Percentiles rank a stretch among this genome's conserved stretches.
phyloP scores from a whole-genome alignment of 1,139 yeast species.

The Magnusiomyces ingens region DNA sequence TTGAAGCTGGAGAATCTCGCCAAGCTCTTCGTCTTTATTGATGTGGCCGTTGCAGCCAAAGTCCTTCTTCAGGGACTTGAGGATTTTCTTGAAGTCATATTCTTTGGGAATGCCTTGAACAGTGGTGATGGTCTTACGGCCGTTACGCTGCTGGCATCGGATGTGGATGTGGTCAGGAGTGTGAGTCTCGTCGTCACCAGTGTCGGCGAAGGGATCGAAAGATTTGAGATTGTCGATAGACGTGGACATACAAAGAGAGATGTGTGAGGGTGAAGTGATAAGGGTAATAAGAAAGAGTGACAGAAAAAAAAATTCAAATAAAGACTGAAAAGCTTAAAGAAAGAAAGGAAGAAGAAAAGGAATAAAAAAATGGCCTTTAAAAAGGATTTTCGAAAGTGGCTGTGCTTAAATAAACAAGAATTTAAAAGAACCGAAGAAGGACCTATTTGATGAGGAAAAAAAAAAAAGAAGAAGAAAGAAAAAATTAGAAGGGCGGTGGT shows the following conservation, averaged over 20 bases:
- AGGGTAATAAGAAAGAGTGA: not conserved
- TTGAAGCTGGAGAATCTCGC: slow-evolving; percentile 95
- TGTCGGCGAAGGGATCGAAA: slow-evolving; percentile 99
- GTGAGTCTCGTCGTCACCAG: slow-evolving; percentile 98
- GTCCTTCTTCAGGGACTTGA: slow-evolving; percentile 92
- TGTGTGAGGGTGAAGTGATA: not conserved
- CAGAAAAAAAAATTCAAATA: not conserved
- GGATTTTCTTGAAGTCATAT: slow-evolving; percentile 88
- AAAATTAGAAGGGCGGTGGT: not conserved
- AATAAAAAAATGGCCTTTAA: slow-evolving; percentile 1
- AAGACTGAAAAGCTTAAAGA: not conserved
- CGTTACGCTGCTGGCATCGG: slow-evolving; percentile 99
- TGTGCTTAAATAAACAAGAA: not conserved
- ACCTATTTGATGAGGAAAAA: not conserved
- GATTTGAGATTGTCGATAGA: slow-evolving; percentile 97
- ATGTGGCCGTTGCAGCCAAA: slow-evolving; percentile 99
- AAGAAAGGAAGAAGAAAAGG: not conserved
- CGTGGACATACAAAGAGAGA: slow-evolving; percentile 34
- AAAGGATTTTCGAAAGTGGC: not conserved
- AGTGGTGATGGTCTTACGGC: slow-evolving; percentile 97
- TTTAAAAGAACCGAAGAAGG: slow-evolving; percentile 2
- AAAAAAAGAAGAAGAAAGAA: not conserved
- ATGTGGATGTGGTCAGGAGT: slow-evolving; percentile 94
- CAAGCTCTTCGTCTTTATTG: slow-evolving; percentile 92
- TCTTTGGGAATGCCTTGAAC: slow-evolving; percentile 96